These are phyloP conservation scores for Kitagawia praeruptora DNA, from an alignment of 129 eudicot species.

Conservation along the genomic window DNA sequence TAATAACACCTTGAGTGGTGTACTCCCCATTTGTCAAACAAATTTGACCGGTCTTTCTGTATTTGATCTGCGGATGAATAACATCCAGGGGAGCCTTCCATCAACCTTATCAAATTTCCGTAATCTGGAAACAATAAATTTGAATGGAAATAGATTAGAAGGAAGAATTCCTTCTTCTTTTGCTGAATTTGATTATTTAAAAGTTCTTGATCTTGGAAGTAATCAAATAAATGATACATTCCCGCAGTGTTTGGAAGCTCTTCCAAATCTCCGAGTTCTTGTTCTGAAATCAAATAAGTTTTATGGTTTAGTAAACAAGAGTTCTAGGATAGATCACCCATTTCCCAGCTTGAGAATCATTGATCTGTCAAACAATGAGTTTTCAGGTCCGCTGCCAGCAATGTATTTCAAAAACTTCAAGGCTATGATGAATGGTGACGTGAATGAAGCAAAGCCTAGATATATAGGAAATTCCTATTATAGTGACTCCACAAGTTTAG, in stretches of 20 bases:
- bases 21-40: neutral
- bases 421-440: conserved; percentile 13
- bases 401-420: conserved; percentile 13
- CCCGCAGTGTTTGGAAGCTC: neutral
- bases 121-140: neutral
- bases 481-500: neutral
- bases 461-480: no score
- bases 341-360: conserved; percentile 24
- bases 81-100: neutral
- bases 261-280: conserved; percentile 21
- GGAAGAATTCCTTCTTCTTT: neutral
- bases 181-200: neutral
- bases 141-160: neutral
- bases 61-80: neutral
- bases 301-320: neutral
- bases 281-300: conserved; percentile 5
- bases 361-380: conserved; percentile 23
- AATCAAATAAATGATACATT: neutral
- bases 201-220: no score
- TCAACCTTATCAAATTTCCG: neutral
- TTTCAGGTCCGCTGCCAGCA: conserved; percentile 16
- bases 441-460: neutral
- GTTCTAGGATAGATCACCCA: neutral
- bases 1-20: neutral
- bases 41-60: neutral